These are phyloP conservation scores for Verticillium dahliae DNA, from an alignment of 2,329 filamentous ascomycete genomes.

Conservation along the genomic window DNA sequence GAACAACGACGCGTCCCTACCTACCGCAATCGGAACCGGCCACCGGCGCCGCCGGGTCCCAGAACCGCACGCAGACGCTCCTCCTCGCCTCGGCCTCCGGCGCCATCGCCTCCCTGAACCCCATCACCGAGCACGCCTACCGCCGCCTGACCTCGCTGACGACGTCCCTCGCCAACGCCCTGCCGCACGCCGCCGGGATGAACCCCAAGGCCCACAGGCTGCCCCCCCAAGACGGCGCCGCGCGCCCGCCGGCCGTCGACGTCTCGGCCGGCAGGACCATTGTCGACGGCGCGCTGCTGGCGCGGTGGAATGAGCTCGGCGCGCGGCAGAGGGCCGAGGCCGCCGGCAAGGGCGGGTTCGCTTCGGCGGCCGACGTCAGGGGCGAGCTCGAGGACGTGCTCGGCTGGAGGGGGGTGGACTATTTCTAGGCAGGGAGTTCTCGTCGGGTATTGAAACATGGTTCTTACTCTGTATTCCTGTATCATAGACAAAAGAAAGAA, in stretches of 20 bases:
- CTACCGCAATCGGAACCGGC: slow-evolving; percentile 28
- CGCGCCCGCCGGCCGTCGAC: slow-evolving; percentile 45
- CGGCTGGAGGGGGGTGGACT: slow-evolving; percentile 57
- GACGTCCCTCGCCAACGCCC: slow-evolving; percentile 68
- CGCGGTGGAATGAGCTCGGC: slow-evolving; percentile 69
- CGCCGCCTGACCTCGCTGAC: slow-evolving; percentile 76
- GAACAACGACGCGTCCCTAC: slow-evolving; percentile 33
- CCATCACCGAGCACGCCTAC: slow-evolving; percentile 74
- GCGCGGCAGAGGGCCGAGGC: slow-evolving; percentile 67
- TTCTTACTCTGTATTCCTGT: too few relatives aligned
- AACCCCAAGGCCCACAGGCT: slow-evolving; percentile 76
- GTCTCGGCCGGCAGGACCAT: slow-evolving; percentile 57
- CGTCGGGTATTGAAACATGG: too few relatives aligned
- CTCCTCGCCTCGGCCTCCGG: slow-evolving; percentile 73
- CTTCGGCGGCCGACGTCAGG: slow-evolving; percentile 58
- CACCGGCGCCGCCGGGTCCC: slow-evolving; percentile 22
- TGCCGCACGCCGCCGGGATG: slow-evolving; percentile 71
- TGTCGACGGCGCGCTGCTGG: slow-evolving; percentile 71
- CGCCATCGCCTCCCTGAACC: slow-evolving; percentile 67
- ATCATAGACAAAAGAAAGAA: too few relatives aligned
- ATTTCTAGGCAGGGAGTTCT: slow-evolving; percentile 28
- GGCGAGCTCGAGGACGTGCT: slow-evolving; percentile 61
- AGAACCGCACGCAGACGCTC: slow-evolving; percentile 37
- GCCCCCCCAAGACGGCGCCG: slow-evolving; percentile 34
- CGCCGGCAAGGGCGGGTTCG: slow-evolving; percentile 63